Evolutionary conservation across 768 basidiomycete species (phyloP).

Genomic region (Dacryopinax primogenitus): DNA sequence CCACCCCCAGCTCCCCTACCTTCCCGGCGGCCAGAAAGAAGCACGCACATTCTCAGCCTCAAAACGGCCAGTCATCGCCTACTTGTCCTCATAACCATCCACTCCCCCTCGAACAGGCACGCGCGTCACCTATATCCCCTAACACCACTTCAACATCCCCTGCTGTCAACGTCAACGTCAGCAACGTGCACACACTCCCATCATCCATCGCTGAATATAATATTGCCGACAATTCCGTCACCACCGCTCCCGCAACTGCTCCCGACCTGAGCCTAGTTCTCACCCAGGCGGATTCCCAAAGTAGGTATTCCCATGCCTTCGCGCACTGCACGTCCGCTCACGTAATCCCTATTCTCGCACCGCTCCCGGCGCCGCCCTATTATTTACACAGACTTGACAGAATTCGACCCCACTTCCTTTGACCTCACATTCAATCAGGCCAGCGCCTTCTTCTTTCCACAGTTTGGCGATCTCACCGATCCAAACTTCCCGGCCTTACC

Average conservation of each 20-base stretch:
- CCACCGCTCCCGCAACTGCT: constrained; percentile 1
- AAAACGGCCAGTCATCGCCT: background rate
- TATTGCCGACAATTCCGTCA: background rate
- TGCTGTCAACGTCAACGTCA: background rate
- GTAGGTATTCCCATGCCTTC: background rate
- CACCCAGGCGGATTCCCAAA: background rate
- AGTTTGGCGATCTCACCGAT: background rate
- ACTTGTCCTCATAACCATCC: background rate
- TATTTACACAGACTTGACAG: background rate
- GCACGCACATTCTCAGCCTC: background rate
- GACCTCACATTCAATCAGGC: background rate
- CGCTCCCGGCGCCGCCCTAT: background rate
- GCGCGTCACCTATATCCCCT: background rate
- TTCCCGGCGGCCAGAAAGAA: background rate
- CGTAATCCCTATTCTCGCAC: background rate
- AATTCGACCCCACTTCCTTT: background rate
- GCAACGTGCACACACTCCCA: background rate
- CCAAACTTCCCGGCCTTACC: background rate
- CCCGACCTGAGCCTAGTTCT: background rate
- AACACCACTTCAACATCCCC: background rate
- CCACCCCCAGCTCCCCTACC: background rate
- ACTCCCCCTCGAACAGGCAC: background rate
- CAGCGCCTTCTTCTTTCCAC: background rate
- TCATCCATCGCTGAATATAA: background rate
- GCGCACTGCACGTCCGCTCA: background rate